These are phyloP conservation scores for Chimonanthus salicifolius DNA, from an alignment of 164 flowering plant genomes.

Conservation along the genomic window DNA sequence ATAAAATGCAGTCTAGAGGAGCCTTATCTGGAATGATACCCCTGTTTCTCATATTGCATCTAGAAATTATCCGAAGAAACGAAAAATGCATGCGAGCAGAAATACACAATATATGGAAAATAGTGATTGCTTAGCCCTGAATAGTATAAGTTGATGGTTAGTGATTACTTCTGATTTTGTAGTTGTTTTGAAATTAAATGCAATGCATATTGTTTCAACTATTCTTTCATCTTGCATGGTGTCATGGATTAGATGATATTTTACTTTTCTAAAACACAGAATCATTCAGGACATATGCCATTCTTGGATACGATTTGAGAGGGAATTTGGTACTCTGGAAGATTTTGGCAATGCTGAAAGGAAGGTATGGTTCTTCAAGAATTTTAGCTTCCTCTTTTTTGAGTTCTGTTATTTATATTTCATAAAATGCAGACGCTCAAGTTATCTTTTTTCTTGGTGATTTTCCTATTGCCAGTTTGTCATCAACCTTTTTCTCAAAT, in stretches of 20 bases:
- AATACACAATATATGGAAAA: no score
- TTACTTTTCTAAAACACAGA: constrained; percentile 62
- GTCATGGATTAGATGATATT: constrained; percentile 47
- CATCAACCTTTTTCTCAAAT: no score
- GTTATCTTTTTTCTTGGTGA: background rate
- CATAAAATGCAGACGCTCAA: background rate
- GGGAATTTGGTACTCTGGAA: constrained; percentile 79
- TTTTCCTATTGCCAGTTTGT: background rate
- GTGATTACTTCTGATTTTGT: background rate
- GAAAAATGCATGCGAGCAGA: no score
- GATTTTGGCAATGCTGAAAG: constrained; percentile 65
- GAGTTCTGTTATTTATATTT: background rate
- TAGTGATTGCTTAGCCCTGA: no score
- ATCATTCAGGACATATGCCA: constrained; percentile 91
- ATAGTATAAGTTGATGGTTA: no score
- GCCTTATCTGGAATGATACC: no score
- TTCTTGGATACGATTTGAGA: constrained; percentile 90
- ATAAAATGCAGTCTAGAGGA: no score
- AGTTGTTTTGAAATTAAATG: background rate
- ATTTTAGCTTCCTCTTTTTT: background rate
- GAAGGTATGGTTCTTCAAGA: constrained; percentile 46
- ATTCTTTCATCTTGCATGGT: background rate
- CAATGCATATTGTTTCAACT: background rate
- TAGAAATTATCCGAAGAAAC: no score
- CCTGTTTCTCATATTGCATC: no score